Conservation (phyloP, 2,329 filamentous ascomycete species). For the Xylariaceae sp. region DNA sequence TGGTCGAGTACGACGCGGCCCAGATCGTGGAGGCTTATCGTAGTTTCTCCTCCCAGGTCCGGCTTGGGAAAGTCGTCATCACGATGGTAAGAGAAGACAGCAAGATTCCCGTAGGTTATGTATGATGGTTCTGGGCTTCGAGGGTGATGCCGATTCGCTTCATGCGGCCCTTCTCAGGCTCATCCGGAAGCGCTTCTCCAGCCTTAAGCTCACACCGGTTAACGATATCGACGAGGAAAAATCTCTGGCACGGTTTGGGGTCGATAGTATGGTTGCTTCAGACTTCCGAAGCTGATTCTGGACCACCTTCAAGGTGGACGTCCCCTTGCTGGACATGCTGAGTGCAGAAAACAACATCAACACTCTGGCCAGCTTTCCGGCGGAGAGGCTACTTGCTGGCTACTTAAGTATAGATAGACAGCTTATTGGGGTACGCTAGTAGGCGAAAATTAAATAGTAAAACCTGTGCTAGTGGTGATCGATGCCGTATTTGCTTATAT, state of each 20-base stretch:
- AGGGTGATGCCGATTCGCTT: slow-evolving; percentile 1
- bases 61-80: slow-evolving; percentile 15
- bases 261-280: slow-evolving; percentile 27
- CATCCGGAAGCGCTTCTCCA: slow-evolving; percentile 4
- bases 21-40: slow-evolving; percentile 9
- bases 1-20: slow-evolving; percentile 6
- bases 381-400: too few species aligned
- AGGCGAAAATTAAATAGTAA: too few species aligned
- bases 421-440: too few species aligned
- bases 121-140: too few species aligned
- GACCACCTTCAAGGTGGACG: not conserved
- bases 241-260: slow-evolving; percentile 15
- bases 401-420: too few species aligned
- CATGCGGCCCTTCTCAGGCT: slow-evolving; percentile 8
- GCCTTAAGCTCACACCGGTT: slow-evolving; percentile 7
- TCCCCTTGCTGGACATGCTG: not conserved
- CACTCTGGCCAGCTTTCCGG: too few species aligned
- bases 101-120: too few species aligned
- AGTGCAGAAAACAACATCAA: not conserved
- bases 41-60: slow-evolving; percentile 10
- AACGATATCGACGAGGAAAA: slow-evolving; percentile 6
- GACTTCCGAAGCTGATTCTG: slow-evolving; percentile 18
- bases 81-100: slow-evolving; percentile 13
- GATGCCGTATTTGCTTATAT: too few species aligned
- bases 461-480: too few species aligned